Base-by-base conservation (phyloP, 495 filamentous ascomycete genomes). In the Podospora pseudopauciseta region DNA sequence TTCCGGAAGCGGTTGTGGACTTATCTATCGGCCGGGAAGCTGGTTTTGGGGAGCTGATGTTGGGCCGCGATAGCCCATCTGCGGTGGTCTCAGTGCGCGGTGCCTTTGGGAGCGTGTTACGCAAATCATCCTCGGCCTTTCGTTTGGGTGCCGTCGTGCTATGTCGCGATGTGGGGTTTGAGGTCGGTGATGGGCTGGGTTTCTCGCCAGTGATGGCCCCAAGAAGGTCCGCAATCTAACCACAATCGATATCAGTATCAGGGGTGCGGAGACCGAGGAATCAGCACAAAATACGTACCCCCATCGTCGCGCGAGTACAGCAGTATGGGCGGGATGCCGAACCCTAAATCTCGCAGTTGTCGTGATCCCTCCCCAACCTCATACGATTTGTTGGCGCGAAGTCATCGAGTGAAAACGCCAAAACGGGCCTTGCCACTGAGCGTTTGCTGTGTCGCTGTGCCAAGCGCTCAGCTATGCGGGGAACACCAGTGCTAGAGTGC, bases 121-220 rank as follows among this genome's bases (percentile, higher is more conserved):
- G 75, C 54, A 79, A 67, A 59, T 83, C 80, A 65, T 85, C 80
- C 28, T 84, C 83, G 30, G 83, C 80, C 69, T 86, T 87, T 71
- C 84, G 83, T 75, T 87, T 86, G 3, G 78, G 68, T 26, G 66
- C 30, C 11, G 16, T 68, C 64, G 28, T 65, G 64, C 3, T 76
- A 67, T 73, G 75, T 23, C 56, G 76, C 65, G 55, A 58, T 58
- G 65, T 71, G n/a, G 54, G 70, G 65, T 68, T 68, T 13, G 39
- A 11, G 4, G 74, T 75, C 34, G 80, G 68, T 23, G 80, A 75
- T 20, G 80, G 69, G 19, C 73, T 67, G 20, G 81, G 70, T 71
- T 80, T 72, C 19, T 80, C 84, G 65, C 85, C 85, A 49, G 77
- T 81, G 68, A 87, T 87, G 71, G 83, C 80, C 65, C 84, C 85